A percentile compares a stretch with the other conserved stretches of the same genome.
Conservation (phyloP, 2,329 filamentous ascomycete species). For the Cucurbitaria berberidis region DNA sequence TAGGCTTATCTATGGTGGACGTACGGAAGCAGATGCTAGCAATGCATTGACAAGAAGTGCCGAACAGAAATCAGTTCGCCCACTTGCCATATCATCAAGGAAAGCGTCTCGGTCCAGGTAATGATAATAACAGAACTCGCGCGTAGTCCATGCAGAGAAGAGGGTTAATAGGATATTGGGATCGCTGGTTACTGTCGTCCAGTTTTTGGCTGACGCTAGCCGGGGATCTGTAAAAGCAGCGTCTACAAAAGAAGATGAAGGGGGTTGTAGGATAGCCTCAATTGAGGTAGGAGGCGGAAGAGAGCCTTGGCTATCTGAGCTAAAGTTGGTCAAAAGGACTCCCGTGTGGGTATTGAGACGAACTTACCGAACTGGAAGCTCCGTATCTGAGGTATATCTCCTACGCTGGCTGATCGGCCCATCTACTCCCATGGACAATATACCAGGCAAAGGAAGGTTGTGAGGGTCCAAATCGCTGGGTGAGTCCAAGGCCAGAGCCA, state of each 20-base stretch:
- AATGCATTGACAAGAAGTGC: constrained; percentile 39
- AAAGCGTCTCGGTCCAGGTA: constrained; percentile 41
- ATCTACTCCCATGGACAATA: constrained; percentile 23
- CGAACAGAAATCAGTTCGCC: constrained; percentile 36
- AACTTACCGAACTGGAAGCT: constrained; percentile 38
- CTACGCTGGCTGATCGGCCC: constrained; percentile 33
- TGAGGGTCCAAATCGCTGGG: constrained; percentile 17
- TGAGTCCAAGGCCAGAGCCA: constrained; percentile 36
- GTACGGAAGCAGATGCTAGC: constrained; percentile 39
- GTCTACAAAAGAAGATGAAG: constrained; percentile 8
- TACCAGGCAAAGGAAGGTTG: constrained; percentile 22
- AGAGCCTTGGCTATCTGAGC: constrained; percentile 33
- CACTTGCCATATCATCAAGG: constrained; percentile 35
- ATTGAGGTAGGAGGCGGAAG: constrained; percentile 26
- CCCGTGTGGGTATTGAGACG: constrained; percentile 2
- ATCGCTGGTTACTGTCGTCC: constrained; percentile 34
- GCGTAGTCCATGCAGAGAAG: constrained; percentile 33
- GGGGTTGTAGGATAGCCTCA: constrained; percentile 26
- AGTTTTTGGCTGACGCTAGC: constrained; percentile 23
- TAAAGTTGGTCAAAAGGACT: constrained; percentile 38
- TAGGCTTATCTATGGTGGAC: constrained; percentile 6
- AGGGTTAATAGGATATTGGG: constrained; percentile 26
- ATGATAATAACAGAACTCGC: constrained; percentile 38
- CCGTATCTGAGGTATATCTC: constrained; percentile 30
- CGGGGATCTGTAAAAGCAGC: constrained; percentile 24